Evolutionary conservation across 2,329 filamentous ascomycete species (phyloP), one percentile per base, ranked within the genome.

Genomic region (Trichoderma semiorbis): DNA sequence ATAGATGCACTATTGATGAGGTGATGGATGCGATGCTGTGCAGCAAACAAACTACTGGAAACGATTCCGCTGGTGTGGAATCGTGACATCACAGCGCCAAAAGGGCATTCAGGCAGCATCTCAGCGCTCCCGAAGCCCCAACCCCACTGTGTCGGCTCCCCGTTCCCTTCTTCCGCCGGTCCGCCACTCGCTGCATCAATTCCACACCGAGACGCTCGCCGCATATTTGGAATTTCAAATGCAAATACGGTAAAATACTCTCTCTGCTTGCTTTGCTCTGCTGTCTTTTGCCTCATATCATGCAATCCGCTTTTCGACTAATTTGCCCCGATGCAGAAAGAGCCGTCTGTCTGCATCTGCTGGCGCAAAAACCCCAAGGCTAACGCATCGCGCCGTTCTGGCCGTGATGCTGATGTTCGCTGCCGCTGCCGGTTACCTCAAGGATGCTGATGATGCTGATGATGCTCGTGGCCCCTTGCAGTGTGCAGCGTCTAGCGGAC

Each of bases 261-360:
- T 39, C 36, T 39, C 16, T 39, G 36, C 36, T 18, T 18, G 36
- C 16, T 39, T 0, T 39, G 36, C 36, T 39, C 14, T 36, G 36
- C 36, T 18, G 16, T 39, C 5, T n/a, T 47, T 21, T n/a, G 43
- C 28, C 39, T 47, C 69, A 10, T 60, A 3, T 7, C 34, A 28
- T 53, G 21, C 24, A 5, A 34, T 34, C 32, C 34, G 21, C 39
- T 53, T 39, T 39, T 65, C 69, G 69, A 71, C 61, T 71, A n/a
- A 47, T 71, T 71, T 71, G 61, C n/a, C 69, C 61, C 47, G 21
- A 71, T 71, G 47, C 50, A 71, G 69, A 34, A 71, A 71, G 43
- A 60, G 69, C 60, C 50, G 36, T 36, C 2, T 58, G n/a, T 16
- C 28, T 69, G 21, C 32, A 16, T 36, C 6, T 36, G 34, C 34